Percentiles rank a stretch among this genome's conserved stretches.
Evolutionary conservation across 225 moss, liverwort and hornwort genomes (phyloP).

Genomic region (Straminergon stramineum): DNA sequence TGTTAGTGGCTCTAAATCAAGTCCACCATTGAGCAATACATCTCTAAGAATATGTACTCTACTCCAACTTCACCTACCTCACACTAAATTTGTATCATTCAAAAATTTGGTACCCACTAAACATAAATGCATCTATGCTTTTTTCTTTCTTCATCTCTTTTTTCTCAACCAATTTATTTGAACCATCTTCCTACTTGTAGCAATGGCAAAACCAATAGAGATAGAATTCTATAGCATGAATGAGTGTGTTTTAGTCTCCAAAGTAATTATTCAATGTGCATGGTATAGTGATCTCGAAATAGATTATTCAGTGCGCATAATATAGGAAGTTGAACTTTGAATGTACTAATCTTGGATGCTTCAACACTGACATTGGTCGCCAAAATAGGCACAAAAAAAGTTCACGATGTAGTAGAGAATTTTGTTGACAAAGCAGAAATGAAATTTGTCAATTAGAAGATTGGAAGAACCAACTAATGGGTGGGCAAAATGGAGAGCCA

Average conservation of each 20-base stretch:
- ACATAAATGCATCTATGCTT: not conserved
- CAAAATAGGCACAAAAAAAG: rapidly evolving
- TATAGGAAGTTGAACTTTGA: not conserved
- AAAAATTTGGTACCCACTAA: not conserved
- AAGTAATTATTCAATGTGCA: not conserved
- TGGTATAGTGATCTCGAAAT: too few relatives aligned
- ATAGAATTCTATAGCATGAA: not conserved
- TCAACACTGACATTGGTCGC: rapidly evolving
- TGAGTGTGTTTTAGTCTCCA: not conserved
- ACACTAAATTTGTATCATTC: not conserved
- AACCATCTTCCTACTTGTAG: not conserved
- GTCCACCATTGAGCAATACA: not conserved
- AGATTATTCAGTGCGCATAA: too few relatives aligned
- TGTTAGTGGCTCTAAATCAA: not conserved
- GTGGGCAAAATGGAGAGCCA: rapidly evolving
- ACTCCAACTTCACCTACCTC: not conserved
- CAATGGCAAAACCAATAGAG: not conserved
- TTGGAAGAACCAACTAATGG: rapidly evolving
- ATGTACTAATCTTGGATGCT: rapidly evolving
- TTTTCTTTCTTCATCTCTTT: not conserved
- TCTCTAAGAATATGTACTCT: not conserved
- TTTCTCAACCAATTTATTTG: not conserved
- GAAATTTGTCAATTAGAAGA: rapidly evolving
- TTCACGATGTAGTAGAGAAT: rapidly evolving
- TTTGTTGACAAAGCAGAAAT: not conserved